Conservation (phyloP, 352 stramenopile genomes). For the Pelagophyceae sp. region DNA sequence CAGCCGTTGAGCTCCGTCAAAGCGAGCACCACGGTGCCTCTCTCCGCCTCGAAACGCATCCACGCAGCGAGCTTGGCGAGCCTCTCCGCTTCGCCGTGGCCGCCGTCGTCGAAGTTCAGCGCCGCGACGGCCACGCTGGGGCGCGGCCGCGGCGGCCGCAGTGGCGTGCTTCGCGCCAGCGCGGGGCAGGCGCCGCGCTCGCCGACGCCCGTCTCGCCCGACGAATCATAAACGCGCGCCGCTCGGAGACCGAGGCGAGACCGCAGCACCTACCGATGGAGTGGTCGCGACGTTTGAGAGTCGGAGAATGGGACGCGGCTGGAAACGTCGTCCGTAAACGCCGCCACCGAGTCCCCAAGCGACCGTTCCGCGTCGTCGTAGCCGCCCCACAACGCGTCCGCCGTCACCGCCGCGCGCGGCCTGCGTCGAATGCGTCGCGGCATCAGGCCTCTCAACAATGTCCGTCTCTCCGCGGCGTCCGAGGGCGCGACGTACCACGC, state of each 20-base stretch:
- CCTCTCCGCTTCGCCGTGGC: background rate
- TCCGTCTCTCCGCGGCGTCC: too few species aligned
- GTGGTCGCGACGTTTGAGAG: background rate
- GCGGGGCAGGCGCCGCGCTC: background rate
- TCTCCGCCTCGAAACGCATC: background rate
- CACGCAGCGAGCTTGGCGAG: background rate
- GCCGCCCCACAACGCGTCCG: too few species aligned
- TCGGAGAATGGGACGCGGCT: too few species aligned
- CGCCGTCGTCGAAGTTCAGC: background rate
- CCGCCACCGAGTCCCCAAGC: too few species aligned
- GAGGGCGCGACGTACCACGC: conserved; percentile 10
- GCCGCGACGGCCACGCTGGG: background rate
- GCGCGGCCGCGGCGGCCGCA: background rate
- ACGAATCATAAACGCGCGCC: background rate
- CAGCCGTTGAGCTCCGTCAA: background rate
- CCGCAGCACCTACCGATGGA: too few species aligned
- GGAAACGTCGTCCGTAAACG: too few species aligned
- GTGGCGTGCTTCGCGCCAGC: background rate
- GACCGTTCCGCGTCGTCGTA: too few species aligned
- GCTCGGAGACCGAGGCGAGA: background rate
- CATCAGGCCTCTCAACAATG: too few species aligned
- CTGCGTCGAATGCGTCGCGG: too few species aligned
- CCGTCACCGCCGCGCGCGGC: too few species aligned
- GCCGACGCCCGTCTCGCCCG: background rate
- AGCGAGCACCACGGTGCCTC: background rate